Base-by-base conservation (phyloP, 1,139 yeast species). In the Pichia sp. region DNA sequence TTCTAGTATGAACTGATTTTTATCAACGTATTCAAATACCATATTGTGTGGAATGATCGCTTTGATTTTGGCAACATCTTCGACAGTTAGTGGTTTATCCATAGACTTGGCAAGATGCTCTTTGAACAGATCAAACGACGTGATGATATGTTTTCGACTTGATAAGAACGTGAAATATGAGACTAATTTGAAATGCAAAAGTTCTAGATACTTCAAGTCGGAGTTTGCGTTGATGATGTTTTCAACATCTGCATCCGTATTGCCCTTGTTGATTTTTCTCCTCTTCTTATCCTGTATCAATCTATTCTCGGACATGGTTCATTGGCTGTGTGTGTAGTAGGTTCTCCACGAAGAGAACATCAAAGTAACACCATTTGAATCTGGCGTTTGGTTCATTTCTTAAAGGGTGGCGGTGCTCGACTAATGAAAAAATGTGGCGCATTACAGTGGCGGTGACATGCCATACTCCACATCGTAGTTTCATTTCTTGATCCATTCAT, bases 21-120 rank as follows among this genome's bases (percentile, higher is more conserved):
- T 87, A 59, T 85, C 91, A 34, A 86, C 82, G 62, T 87, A 90
- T 44, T 79, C 87, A 56, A 83, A 81, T 3, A 81, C 69, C 18
- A 86, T 78, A 42, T 84, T 91, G 20, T 75, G 69, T 0, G 96
- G 96, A 12, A 86, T 62, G 3, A 91, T 61, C n/a, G 68, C 74
- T 42, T 74, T 77, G 38, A 90, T 73, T 47, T 73, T 71, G 1
- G 95, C 88, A 38, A 86, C 72, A 61, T 87, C 96, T 10, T 66
- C 59, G 32, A 65, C 58, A 3, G 63, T 57, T 28, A 76, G 56
- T 8, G 61, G 61, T 35, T 76, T 54, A n/a, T 66, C 65, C 9
- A 76, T 61, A 1, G 73, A 72, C 44, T 68, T 67, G 48, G 75
- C 76, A 4, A 77, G 75, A 0, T 83, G 75, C 9, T 69, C 70